These are phyloP conservation scores for Parasarocladium wereldwijsianum DNA, from an alignment of 2,329 filamentous ascomycete species.

Conservation along the genomic window DNA sequence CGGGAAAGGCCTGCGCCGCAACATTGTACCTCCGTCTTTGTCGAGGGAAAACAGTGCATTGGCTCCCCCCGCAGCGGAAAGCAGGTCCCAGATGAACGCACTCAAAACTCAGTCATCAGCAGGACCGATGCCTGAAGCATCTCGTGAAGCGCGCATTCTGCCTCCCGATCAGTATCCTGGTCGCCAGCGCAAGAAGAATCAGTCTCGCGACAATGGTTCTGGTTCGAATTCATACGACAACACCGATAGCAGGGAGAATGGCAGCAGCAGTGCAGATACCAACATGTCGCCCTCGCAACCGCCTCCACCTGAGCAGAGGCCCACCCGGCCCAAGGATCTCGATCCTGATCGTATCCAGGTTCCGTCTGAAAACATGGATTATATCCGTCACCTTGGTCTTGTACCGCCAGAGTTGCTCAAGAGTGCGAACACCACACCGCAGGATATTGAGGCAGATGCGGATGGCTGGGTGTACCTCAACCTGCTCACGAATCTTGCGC, in stretches of 20 bases:
- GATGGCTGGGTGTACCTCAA: slow-evolving; percentile 78
- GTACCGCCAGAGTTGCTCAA: slow-evolving; percentile 40
- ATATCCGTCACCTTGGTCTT: slow-evolving; percentile 61
- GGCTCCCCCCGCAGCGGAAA: slow-evolving; percentile 1
- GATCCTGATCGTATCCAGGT: slow-evolving; percentile 66
- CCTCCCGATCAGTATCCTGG: slow-evolving; percentile 14
- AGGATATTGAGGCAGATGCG: slow-evolving; percentile 42
- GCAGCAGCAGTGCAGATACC: slow-evolving; percentile 15
- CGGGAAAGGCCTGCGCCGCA: slow-evolving; percentile 20
- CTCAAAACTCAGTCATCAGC: neutral
- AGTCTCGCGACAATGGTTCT: slow-evolving; percentile 28
- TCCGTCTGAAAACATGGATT: slow-evolving; percentile 64
- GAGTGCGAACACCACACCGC: slow-evolving; percentile 19
- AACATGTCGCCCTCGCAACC: slow-evolving; percentile 25
- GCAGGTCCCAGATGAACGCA: neutral
- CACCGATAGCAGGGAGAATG: slow-evolving; percentile 30
- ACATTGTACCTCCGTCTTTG: slow-evolving; percentile 7
- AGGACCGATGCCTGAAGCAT: slow-evolving; percentile 14
- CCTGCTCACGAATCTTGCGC: slow-evolving; percentile 65
- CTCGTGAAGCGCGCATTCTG: slow-evolving; percentile 35
- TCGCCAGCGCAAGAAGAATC: slow-evolving; percentile 19
- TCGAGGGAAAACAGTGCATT: no score
- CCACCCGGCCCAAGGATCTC: slow-evolving; percentile 61
- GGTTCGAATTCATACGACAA: slow-evolving; percentile 31
- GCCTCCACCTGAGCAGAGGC: slow-evolving; percentile 51